Conservation (phyloP, 768 basidiomycete species). For the Mycena venus region DNA sequence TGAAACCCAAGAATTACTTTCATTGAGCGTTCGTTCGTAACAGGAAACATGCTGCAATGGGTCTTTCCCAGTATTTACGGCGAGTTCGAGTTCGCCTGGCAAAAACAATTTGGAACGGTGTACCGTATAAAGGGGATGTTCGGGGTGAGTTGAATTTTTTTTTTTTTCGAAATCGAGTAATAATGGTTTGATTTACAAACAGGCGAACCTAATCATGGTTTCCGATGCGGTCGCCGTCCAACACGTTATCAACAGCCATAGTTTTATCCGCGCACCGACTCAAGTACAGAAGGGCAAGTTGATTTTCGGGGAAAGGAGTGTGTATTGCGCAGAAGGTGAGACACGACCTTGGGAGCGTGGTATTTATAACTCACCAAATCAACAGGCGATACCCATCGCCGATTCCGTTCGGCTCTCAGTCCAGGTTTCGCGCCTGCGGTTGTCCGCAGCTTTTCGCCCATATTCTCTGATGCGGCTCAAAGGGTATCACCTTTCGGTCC, state of each 20-base stretch:
- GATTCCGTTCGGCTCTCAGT: conserved; percentile 21
- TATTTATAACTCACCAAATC: neutral
- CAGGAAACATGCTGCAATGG: conserved; percentile 28
- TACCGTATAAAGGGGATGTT: conserved; percentile 28
- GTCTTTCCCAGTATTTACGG: conserved; percentile 24
- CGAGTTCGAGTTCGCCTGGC: conserved; percentile 27
- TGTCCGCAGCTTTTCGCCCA: conserved; percentile 10
- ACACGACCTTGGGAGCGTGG: too few species aligned
- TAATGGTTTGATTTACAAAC: neutral
- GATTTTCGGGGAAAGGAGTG: conserved; percentile 23
- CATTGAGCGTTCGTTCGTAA: neutral
- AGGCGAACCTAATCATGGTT: conserved; percentile 27
- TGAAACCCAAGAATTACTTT: neutral
- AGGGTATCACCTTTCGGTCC: neutral
- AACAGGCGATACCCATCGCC: conserved; percentile 22
- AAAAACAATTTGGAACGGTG: conserved; percentile 16
- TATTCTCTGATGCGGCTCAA: conserved; percentile 22
- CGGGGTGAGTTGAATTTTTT: conserved; percentile 8
- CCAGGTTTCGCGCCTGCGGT: conserved; percentile 19
- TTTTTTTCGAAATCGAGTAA: neutral
- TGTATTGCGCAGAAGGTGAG: conserved; percentile 26
- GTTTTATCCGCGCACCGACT: conserved; percentile 17
- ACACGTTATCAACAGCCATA: conserved; percentile 19
- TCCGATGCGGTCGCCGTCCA: conserved; percentile 26
- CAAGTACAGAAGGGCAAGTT: conserved; percentile 21